These are phyloP conservation scores for Aechmea fasciata DNA, from an alignment of 176 grass and related monocot species.

Conservation along the genomic window DNA sequence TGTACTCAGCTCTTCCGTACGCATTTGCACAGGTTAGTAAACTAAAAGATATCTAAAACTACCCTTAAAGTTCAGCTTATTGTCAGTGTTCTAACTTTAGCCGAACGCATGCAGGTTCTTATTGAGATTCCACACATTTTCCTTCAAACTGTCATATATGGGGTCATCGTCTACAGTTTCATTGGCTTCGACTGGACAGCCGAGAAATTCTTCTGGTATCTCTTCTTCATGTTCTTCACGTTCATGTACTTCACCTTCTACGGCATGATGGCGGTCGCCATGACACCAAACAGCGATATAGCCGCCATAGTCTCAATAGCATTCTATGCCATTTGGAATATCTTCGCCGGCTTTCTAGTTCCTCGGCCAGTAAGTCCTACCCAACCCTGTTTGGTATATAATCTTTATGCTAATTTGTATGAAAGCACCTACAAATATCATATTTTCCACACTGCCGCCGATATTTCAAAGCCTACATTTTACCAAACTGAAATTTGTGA, in stretches of 20 bases:
- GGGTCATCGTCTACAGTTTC: slow-evolving; percentile 72
- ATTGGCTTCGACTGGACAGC: slow-evolving; percentile 68
- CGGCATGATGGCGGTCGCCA: slow-evolving; percentile 90
- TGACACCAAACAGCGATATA: slow-evolving; percentile 89
- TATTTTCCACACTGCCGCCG: too few relatives aligned
- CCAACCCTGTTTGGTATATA: not conserved
- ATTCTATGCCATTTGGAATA: slow-evolving; percentile 90
- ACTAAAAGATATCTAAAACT: not conserved
- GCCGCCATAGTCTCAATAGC: slow-evolving; percentile 77
- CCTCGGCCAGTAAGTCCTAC: slow-evolving; percentile 65
- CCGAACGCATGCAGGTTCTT: slow-evolving; percentile 41
- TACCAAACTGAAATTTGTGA: not conserved
- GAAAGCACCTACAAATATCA: too few relatives aligned
- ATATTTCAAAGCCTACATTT: too few relatives aligned
- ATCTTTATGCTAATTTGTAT: too few relatives aligned
- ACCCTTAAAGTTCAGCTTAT: too few relatives aligned
- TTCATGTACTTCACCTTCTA: slow-evolving; percentile 99
- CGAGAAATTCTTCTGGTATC: slow-evolving; percentile 86
- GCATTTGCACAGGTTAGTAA: slow-evolving; percentile 78
- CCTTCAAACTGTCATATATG: slow-evolving; percentile 74
- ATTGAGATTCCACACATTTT: slow-evolving; percentile 95
- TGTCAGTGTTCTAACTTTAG: not conserved
- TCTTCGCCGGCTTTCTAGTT: slow-evolving; percentile 78
- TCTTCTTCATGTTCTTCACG: slow-evolving; percentile 99
- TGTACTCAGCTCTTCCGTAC: slow-evolving; percentile 92